Evolutionary conservation across 2,329 filamentous ascomycete genomes (phyloP), one percentile per base, ranked within the genome.

Genomic region (Verticillium tricorpus): DNA sequence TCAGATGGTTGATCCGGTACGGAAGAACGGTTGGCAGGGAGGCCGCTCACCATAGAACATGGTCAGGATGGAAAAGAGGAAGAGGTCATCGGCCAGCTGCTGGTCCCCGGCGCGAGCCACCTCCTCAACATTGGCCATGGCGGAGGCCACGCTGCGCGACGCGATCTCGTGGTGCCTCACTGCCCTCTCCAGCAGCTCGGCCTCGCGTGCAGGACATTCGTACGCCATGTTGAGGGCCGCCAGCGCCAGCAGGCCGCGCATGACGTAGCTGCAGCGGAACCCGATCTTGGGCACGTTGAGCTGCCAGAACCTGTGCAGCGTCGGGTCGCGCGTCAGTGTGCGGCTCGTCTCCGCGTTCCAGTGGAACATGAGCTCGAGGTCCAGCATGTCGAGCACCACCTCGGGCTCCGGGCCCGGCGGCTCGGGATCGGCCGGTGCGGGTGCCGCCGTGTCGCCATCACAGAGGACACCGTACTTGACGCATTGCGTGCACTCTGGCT

Each of bases 321-420:
- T 65, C 0, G 77, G 71, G 45, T 80, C 76, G 5, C 69, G 71
- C 3, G 77, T 76, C 3, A 85, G 69, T 0, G 81, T 83, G n/a
- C 74, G 71, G 59, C 76, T 77, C 0, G 82, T 85, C 11, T 76
- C 77, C 0, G 77, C 80, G 56, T 75, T 77, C 64, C 77, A 85
- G 69, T 85, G 81, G 67, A 85, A 81, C 5, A 85, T 72, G 2
- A 85, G 75, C 65, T 85, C 81, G 12, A 84, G 73, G 57, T 84
- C 80, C 11, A 76, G 66, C 2, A 81, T 66, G 31, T 77, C 77
- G 19, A 78, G 67, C 8, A 64, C 60, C 40, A 50, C 22, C 40
- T 50, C 40, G 37, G 19, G 19, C 5, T 32, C 15, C 25, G 40
- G 22, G 25, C 15, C 25, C 15, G 58, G 17, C 5, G 50, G 31